Evolutionary conservation across 257 asterid genomes (phyloP), one percentile per base, ranked within the genome.

Genomic region (Echium plantagineum): DNA sequence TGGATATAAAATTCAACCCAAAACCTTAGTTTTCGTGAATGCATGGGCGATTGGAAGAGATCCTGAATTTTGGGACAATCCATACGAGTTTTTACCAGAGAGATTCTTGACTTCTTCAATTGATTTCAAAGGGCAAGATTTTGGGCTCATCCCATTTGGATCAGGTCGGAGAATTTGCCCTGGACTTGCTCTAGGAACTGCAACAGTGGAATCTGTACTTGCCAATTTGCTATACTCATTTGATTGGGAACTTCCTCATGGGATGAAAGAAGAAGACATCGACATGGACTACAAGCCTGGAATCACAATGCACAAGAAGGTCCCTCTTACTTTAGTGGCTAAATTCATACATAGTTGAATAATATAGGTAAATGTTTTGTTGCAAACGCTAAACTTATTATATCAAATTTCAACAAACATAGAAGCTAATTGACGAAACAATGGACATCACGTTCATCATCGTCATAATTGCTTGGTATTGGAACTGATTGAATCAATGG

Each of bases 1-100:
- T 17, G 72, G 74, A 6, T 69, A 69, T 1, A 53, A 65, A 58
- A 69, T 73, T 6, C 68, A 73, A 24, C 46, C 53, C 0, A 52
- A 57, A 0, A 69, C 69, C 1, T 49, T 24, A 17, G 74, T 73
- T 13, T 61, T 55, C n/a, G 3, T 73, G 32, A 73, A 68, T 32
- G 67, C 55, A 4, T 68, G 78, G 74, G 61, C 74, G 15, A 61
- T 73, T 19, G 78, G 38, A 4, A 65, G 78, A 32, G 74, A 73
- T 26, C 63, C 73, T 7, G 54, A 67, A 19, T 30, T 7, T 15
- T 67, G 71, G 71, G 65, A 67, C 42, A 61, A 67, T 5, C 59
- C 74, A 0, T 7, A 63, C 2, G 74, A 68, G 60, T 72, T 68
- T 56, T 19, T 6, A 31, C 74, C 77, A 0, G 74, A 72, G 62